These are phyloP conservation scores for Beauveria medogensis DNA, from an alignment of 2,329 filamentous ascomycete genomes.

Conservation along the genomic window DNA sequence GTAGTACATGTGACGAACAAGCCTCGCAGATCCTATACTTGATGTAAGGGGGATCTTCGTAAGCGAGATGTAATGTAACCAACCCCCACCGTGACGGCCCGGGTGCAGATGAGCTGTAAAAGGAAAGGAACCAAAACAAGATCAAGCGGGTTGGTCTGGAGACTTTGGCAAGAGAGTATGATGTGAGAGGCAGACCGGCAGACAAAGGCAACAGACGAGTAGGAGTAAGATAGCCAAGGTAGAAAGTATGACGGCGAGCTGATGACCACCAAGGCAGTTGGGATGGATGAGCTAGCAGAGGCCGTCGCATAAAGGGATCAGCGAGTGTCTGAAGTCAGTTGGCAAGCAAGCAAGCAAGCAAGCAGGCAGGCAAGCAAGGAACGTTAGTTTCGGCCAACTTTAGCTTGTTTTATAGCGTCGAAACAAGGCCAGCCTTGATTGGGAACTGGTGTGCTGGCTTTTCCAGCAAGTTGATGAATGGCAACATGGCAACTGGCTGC, in stretches of 20 bases:
- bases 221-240: neutral
- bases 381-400: neutral
- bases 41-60: neutral
- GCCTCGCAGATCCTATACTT: neutral
- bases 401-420: conserved; percentile 4
- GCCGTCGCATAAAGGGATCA: neutral
- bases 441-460: neutral
- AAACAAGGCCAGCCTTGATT: neutral
- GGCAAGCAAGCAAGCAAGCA: neutral
- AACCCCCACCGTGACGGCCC: neutral
- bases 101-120: neutral
- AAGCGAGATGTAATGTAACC: conserved; percentile 2
- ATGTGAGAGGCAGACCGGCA: neutral
- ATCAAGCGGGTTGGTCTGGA: neutral
- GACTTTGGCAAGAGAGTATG: neutral
- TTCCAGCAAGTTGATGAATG: no score
- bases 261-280: neutral
- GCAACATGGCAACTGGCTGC: no score
- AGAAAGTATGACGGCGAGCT: neutral
- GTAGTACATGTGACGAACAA: neutral
- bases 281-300: neutral
- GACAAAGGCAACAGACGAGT: neutral
- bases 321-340: neutral
- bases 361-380: neutral
- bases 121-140: neutral